A percentile compares a stretch with the other conserved stretches of the same genome.
These are phyloP conservation scores for Chlamydomonas schloesseri DNA, from an alignment of 139 green algal genomes.

Conservation along the genomic window DNA sequence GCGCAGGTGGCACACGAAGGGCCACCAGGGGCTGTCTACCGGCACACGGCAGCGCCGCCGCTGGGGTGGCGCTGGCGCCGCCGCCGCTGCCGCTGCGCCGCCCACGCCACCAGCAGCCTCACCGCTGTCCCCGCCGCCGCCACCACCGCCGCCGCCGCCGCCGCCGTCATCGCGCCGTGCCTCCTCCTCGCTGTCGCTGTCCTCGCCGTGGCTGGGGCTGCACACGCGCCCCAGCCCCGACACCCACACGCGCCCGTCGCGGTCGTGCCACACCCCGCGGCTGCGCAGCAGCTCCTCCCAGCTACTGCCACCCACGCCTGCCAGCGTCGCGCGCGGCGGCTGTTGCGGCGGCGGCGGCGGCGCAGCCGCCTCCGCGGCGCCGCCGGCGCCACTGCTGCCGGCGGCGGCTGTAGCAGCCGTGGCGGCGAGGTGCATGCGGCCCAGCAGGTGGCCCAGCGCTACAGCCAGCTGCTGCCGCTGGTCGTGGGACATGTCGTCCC, in stretches of 20 bases:
- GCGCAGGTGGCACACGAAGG: conserved; percentile 25
- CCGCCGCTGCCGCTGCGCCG: neutral
- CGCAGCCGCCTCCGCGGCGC: too few species aligned
- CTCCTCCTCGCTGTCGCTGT: neutral
- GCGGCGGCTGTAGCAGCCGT: neutral
- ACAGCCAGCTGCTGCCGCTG: neutral
- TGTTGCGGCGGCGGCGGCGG: too few species aligned
- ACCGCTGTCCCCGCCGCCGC: too few species aligned
- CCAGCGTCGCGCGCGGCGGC: neutral
- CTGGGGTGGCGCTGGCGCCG: neutral
- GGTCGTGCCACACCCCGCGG: conserved; percentile 30
- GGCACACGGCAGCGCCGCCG: neutral
- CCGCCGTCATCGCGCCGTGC: neutral
- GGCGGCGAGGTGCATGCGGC: neutral
- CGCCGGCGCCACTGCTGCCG: neutral
- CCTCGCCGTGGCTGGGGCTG: neutral
- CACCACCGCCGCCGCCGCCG: neutral
- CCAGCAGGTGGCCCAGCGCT: neutral
- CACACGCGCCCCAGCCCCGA: conserved; percentile 19
- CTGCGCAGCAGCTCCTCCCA: neutral
- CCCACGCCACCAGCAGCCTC: too few species aligned
- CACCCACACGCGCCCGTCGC: conserved; percentile 14
- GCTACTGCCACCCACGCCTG: neutral
- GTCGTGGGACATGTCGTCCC: neutral
- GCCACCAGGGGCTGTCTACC: conserved; percentile 13